Conservation (phyloP, 768 basidiomycete species). For the Tylopilus subfusipes region DNA sequence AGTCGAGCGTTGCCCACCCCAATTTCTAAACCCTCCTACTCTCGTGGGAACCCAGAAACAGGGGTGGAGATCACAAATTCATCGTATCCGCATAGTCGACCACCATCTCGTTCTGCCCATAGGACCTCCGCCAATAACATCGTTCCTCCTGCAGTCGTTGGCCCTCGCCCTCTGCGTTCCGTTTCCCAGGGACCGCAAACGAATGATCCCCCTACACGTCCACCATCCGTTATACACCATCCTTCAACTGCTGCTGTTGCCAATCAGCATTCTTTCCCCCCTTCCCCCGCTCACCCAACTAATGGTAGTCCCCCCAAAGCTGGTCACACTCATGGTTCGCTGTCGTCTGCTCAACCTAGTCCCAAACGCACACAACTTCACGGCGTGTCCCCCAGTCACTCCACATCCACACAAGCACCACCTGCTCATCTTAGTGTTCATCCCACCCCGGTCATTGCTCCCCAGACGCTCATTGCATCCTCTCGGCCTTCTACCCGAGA, state of each 20-base stretch:
- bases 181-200: conserved; percentile 25
- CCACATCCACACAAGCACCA: conserved; percentile 9
- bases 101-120: conserved; percentile 27
- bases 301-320: conserved; percentile 15
- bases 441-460: conserved; percentile 17
- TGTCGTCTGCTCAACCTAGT: conserved; percentile 24
- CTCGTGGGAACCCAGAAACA: conserved; percentile 28
- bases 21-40: conserved; percentile 18
- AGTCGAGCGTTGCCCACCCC: conserved; percentile 16
- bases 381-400: conserved; percentile 7
- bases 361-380: conserved; percentile 22
- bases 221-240: conserved; percentile 21
- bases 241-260: conserved; percentile 4
- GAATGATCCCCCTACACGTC: conserved; percentile 25
- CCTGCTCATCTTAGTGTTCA: conserved; percentile 18
- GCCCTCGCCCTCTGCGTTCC: conserved; percentile 29
- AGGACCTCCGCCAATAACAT: conserved; percentile 17
- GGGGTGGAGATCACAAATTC: conserved; percentile 17
- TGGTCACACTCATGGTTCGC: conserved; percentile 5
- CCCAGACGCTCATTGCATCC: conserved; percentile 21
- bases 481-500: conserved; percentile 30
- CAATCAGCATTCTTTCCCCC: conserved; percentile 18
- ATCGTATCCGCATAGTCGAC: conserved; percentile 21
- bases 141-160: conserved; percentile 24
- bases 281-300: conserved; percentile 16